These are phyloP conservation scores for Kwoniella sp. DNA, from an alignment of 768 basidiomycete genomes.

Conservation along the genomic window DNA sequence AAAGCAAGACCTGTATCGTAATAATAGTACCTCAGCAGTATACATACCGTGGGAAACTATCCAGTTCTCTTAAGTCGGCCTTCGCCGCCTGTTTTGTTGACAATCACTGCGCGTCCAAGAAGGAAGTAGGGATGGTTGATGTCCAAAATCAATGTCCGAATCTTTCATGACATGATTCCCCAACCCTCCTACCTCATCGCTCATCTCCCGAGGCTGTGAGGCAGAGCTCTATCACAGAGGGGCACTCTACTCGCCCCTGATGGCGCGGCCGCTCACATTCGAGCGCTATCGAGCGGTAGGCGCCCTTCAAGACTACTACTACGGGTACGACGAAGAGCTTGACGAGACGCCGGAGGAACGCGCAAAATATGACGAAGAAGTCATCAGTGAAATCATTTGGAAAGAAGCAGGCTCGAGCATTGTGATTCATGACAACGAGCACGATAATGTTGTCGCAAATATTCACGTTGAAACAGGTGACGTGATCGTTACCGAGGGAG, in stretches of 20 bases:
- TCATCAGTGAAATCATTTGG: slow-evolving; percentile 19
- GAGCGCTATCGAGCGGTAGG: background rate
- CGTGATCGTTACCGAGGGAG: background rate
- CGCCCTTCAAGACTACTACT: background rate
- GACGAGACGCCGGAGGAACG: slow-evolving; percentile 13
- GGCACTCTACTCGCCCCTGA: background rate
- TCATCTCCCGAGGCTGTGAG: too few species aligned
- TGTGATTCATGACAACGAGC: background rate
- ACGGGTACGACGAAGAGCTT: slow-evolving; percentile 7
- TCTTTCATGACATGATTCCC: background rate
- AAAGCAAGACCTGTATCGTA: too few species aligned
- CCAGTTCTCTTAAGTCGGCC: too few species aligned
- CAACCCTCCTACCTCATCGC: too few species aligned
- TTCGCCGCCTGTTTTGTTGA: background rate
- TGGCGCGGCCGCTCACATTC: background rate
- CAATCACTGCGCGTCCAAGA: background rate
- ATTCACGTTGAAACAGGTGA: too few species aligned
- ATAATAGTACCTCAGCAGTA: too few species aligned
- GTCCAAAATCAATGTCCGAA: background rate
- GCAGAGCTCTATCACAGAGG: background rate
- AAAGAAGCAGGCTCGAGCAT: slow-evolving; percentile 3
- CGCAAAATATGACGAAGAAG: background rate
- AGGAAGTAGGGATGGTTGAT: too few species aligned
- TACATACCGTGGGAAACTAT: background rate
- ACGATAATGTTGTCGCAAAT: background rate